Conservation (phyloP, 2,329 filamentous ascomycete genomes). For the Penicillium sp. region DNA sequence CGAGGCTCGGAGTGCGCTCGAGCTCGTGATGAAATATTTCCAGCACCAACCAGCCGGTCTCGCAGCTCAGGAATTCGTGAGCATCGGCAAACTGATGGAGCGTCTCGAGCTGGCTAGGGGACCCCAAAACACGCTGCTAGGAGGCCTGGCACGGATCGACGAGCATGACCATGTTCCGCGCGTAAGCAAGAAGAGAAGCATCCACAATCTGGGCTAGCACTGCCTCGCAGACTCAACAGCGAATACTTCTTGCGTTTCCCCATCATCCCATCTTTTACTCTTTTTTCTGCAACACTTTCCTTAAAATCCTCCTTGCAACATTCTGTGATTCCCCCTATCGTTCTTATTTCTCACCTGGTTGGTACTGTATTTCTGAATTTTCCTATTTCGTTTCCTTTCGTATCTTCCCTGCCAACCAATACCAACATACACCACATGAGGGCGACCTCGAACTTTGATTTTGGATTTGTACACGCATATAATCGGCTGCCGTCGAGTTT, state of each 20-base stretch:
- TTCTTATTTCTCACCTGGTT: conserved; percentile 1
- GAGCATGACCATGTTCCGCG: conserved; percentile 40
- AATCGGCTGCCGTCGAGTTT: neutral
- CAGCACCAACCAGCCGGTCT: conserved; percentile 64
- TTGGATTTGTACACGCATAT: conserved; percentile 11
- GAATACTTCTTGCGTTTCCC: neutral
- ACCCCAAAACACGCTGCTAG: conserved; percentile 36
- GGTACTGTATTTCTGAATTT: neutral
- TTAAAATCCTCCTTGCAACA: neutral
- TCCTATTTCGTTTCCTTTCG: neutral
- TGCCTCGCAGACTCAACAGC: neutral
- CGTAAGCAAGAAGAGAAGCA: conserved; percentile 45
- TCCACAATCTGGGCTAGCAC: conserved; percentile 37
- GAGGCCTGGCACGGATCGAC: conserved; percentile 42
- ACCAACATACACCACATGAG: conserved; percentile 13
- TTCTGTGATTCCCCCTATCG: conserved; percentile 3
- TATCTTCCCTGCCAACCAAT: neutral
- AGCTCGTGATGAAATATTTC: conserved; percentile 77
- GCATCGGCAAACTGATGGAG: conserved; percentile 76
- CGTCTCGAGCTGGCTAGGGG: conserved; percentile 68
- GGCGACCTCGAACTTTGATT: conserved; percentile 23
- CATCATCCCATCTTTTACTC: neutral
- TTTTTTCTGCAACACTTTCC: neutral
- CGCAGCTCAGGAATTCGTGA: conserved; percentile 72
- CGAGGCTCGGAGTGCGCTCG: conserved; percentile 74